Evolutionary conservation across 2,329 filamentous ascomycete species (phyloP), one percentile per base, ranked within the genome.

Genomic region (Fusarium pininemorale): DNA sequence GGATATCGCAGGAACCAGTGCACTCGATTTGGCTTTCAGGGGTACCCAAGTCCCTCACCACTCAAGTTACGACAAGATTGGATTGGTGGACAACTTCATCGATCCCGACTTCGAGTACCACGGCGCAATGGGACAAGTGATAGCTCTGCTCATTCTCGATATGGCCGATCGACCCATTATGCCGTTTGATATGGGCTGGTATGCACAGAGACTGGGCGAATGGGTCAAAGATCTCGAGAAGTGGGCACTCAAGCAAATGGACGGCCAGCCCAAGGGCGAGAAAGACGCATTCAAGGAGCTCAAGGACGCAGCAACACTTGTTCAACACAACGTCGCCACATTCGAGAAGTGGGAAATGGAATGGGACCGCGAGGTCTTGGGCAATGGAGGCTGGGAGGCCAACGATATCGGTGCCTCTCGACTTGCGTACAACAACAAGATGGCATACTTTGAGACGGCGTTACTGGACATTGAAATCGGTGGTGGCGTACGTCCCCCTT

Each of bases 51-150:
- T 89, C 77, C 94, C 95, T 1, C 90, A 92, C 58, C 92, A 95
- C 82, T 95, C 93, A 69, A 96, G 93, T 83, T 97, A 97, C 82
- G 96, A 98, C 80, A 97, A 91, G 61, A 95, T 93, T 77, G 92
- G 95, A 50, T 96, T 94, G 91, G 94, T 98, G 88, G 86, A 91
- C 32, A 88, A 87, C 42, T 90, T 93, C 68, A 92, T 93, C 28
- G 96, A 99, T 80, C 94, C 94, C 0, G 91, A 89, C 3, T 98
- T 98, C 79, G 82, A 87, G 16, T 96, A 97, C 80, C 96, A 98
- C 83, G 89, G 87, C 45, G 83, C 93, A 11, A 88, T 98, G 67
- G 94, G 90, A 16, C 91, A 98, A 82, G 86, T 98, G 45, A 92
- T 94, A 82, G 91, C 91, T 3, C 86, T 98, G 7, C 85, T 98